phyloP scores from a whole-genome alignment of 352 stramenopile genomes.

The Phytophthora cactorum region DNA sequence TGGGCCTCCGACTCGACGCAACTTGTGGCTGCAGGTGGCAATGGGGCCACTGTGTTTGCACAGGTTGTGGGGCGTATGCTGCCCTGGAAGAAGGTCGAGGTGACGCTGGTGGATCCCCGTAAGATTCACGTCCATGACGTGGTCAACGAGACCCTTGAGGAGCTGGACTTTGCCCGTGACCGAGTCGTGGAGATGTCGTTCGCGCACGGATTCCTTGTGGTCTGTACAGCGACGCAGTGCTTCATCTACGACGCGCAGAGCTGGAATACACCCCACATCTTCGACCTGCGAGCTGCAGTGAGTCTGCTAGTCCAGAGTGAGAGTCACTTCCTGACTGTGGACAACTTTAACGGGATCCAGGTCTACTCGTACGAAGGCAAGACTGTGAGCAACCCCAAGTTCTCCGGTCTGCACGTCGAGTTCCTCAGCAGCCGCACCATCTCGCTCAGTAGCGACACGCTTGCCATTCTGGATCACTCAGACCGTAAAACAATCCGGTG shows the following conservation, averaged over 20 bases:
- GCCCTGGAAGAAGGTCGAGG: slow-evolving; percentile 91
- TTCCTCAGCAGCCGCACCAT: slow-evolving; percentile 89
- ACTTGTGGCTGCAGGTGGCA: slow-evolving; percentile 87
- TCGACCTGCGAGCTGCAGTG: slow-evolving; percentile 88
- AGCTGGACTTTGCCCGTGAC: slow-evolving; percentile 92
- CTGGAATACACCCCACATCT: slow-evolving; percentile 94
- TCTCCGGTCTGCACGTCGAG: slow-evolving; percentile 87
- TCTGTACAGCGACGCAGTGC: slow-evolving; percentile 92
- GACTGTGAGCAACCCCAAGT: slow-evolving; percentile 84
- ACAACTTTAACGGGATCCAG: slow-evolving; percentile 90
- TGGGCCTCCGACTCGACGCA: slow-evolving; percentile 93
- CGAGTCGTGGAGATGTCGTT: slow-evolving; percentile 94
- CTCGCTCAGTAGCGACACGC: slow-evolving; percentile 84
- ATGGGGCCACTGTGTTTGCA: slow-evolving; percentile 89
- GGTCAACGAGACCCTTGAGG: slow-evolving; percentile 90
- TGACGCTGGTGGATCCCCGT: slow-evolving; percentile 79
- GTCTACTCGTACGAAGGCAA: slow-evolving; percentile 95
- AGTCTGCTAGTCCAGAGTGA: slow-evolving; percentile 90
- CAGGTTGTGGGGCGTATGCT: slow-evolving; percentile 88
- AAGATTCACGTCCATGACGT: slow-evolving; percentile 93
- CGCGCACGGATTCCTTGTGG: slow-evolving; percentile 91
- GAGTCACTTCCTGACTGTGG: slow-evolving; percentile 90
- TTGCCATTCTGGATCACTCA: slow-evolving; percentile 90
- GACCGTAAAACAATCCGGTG: slow-evolving; percentile 90
- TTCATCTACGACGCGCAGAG: slow-evolving; percentile 93